phyloP scores from a whole-genome alignment of 495 filamentous ascomycete species.

The Aspergillus incahuasiensis region DNA sequence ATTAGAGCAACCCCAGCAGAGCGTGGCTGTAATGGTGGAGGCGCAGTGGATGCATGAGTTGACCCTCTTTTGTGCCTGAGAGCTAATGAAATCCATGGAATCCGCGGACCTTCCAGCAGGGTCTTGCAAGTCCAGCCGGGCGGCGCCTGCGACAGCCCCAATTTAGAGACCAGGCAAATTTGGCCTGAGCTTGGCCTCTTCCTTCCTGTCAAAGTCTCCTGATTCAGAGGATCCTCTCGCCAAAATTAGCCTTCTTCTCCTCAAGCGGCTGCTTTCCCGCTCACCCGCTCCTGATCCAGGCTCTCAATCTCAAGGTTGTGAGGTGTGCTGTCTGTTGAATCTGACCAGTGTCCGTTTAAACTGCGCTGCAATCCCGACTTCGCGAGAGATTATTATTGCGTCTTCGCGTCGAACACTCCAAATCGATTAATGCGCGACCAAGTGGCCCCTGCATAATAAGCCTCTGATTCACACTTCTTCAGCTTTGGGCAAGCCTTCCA shows the following conservation, averaged over 20 bases:
- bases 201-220: not conserved
- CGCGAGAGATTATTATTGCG: not conserved
- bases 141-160: not conserved
- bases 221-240: not conserved
- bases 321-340: not conserved
- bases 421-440: not conserved
- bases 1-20: not conserved
- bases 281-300: not conserved
- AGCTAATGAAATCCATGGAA: not conserved
- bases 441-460: not conserved
- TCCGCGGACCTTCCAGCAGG: not conserved
- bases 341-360: too few species aligned
- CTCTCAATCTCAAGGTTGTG: not conserved
- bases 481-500: not conserved
- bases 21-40: not conserved
- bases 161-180: not conserved
- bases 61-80: not conserved
- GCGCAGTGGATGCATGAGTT: conserved; percentile 1
- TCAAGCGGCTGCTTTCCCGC: conserved; percentile 1
- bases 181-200: not conserved
- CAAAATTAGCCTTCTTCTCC: not conserved
- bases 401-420: not conserved
- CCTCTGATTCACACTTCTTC: not conserved
- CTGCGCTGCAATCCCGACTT: too few species aligned
- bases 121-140: not conserved